Percentiles rank a stretch among this genome's conserved stretches.
Evolutionary conservation across 2,329 filamentous ascomycete species (phyloP).

Genomic region (Alternaria rosae): DNA sequence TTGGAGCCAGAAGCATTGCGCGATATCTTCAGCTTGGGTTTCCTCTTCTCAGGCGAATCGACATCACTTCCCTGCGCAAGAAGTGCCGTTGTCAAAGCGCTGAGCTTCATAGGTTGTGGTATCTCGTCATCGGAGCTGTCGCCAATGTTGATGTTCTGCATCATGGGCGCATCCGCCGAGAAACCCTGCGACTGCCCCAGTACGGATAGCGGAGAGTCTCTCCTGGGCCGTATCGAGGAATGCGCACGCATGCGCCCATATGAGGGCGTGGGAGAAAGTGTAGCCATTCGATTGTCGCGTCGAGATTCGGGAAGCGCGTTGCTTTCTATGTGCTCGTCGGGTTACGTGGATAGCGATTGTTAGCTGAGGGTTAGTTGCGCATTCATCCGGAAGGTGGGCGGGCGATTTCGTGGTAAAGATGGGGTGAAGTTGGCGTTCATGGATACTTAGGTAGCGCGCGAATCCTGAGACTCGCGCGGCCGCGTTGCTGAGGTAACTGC

Average conservation of each 20-base stretch:
- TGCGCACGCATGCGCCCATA: conserved; percentile 50
- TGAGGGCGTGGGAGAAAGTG: conserved; percentile 51
- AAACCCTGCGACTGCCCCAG: conserved; percentile 56
- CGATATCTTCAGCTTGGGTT: conserved; percentile 50
- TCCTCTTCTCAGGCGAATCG: conserved; percentile 49
- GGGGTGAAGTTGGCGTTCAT: conserved; percentile 33
- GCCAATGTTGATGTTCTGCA: conserved; percentile 64
- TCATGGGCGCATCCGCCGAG: conserved; percentile 54
- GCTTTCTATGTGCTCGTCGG: conserved; percentile 30
- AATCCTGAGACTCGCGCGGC: conserved; percentile 33
- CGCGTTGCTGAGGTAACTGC: conserved; percentile 36
- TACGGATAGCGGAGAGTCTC: conserved; percentile 57
- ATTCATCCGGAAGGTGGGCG: conserved; percentile 44
- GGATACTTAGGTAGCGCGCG: conserved; percentile 22
- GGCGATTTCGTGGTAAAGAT: conserved; percentile 47
- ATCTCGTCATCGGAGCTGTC: conserved; percentile 97
- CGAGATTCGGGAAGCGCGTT: conserved; percentile 23
- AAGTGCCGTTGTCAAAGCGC: conserved; percentile 87
- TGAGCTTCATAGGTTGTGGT: conserved; percentile 85
- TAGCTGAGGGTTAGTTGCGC: conserved; percentile 48
- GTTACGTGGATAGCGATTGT: conserved; percentile 49
- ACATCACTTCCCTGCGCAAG: conserved; percentile 61
- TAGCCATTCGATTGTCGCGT: conserved; percentile 42
- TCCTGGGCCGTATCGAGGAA: conserved; percentile 46
- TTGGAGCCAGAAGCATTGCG: conserved; percentile 44